Evolutionary conservation across 176 grass and related monocot species (phyloP).

Genomic region (Themeda triandra): DNA sequence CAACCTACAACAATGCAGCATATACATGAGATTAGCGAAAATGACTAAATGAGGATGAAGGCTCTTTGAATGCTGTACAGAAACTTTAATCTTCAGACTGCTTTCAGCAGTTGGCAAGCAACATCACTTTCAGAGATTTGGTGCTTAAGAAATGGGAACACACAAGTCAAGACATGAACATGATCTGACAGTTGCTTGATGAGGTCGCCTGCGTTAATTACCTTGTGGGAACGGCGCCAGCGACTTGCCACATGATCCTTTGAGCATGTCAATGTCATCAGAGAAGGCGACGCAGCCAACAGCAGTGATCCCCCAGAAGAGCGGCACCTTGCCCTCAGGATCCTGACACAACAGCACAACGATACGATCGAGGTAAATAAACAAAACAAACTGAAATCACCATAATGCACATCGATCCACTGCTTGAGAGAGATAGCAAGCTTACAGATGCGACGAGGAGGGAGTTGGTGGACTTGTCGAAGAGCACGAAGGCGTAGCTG

Average conservation of each 20-base stretch:
- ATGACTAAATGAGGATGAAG: neutral
- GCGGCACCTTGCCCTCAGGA: constrained; percentile 69
- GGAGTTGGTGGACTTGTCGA: constrained; percentile 73
- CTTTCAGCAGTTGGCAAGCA: neutral
- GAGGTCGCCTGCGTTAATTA: constrained; percentile 4
- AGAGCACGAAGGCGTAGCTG: constrained; percentile 83
- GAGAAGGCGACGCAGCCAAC: constrained; percentile 81
- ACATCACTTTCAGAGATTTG: neutral
- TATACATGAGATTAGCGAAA: neutral
- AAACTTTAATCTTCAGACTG: neutral
- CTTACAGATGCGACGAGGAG: constrained; percentile 53
- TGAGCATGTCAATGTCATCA: constrained; percentile 73
- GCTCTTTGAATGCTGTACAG: neutral
- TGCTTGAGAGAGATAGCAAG: too few relatives aligned
- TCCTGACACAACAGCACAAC: constrained; percentile 11
- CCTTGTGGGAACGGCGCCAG: constrained; percentile 92
- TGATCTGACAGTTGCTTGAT: neutral
- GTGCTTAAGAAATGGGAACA: too few relatives aligned
- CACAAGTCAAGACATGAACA: neutral
- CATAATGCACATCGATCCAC: too few relatives aligned
- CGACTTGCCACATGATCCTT: constrained; percentile 93
- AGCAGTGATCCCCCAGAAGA: constrained; percentile 85
- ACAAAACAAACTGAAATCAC: neutral
- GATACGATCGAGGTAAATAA: too few relatives aligned
- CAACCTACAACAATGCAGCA: constrained; percentile 52